Conservation (phyloP, 805 yeast genomes). For the Zygoascus flipseniorum region DNA sequence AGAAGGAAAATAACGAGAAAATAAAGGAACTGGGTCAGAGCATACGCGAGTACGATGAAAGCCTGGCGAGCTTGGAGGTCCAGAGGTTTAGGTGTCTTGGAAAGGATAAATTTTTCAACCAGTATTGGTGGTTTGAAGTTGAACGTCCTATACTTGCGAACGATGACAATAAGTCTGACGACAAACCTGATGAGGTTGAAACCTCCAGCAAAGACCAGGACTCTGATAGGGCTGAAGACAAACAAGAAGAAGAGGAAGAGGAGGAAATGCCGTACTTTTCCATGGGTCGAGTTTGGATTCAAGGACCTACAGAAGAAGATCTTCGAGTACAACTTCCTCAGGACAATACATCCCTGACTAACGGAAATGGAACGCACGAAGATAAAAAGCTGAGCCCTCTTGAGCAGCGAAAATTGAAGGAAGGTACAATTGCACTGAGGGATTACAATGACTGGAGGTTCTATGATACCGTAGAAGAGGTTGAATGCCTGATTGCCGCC, state of each 20-base stretch:
- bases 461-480: constrained; percentile 52
- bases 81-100: constrained; percentile 75
- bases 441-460: constrained; percentile 50
- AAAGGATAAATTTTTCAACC: constrained; percentile 70
- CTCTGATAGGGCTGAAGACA: constrained; percentile 20
- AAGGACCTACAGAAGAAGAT: constrained; percentile 67
- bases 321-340: constrained; percentile 9
- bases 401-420: not conserved
- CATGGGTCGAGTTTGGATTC: constrained; percentile 84
- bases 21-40: constrained; percentile 41
- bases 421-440: not conserved
- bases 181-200: not conserved
- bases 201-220: not conserved
- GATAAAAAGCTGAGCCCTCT: not conserved
- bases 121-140: constrained; percentile 94
- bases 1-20: constrained; percentile 16
- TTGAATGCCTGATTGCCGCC: constrained; percentile 53
- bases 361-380: not conserved
- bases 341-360: not conserved
- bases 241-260: constrained; percentile 32
- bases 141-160: constrained; percentile 7
- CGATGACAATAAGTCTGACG: not conserved
- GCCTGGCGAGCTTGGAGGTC: constrained; percentile 46
- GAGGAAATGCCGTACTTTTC: constrained; percentile 33
- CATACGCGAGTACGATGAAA: constrained; percentile 48